Conservation (phyloP, 257 asterid species). For the Marsdenia floribunda region DNA sequence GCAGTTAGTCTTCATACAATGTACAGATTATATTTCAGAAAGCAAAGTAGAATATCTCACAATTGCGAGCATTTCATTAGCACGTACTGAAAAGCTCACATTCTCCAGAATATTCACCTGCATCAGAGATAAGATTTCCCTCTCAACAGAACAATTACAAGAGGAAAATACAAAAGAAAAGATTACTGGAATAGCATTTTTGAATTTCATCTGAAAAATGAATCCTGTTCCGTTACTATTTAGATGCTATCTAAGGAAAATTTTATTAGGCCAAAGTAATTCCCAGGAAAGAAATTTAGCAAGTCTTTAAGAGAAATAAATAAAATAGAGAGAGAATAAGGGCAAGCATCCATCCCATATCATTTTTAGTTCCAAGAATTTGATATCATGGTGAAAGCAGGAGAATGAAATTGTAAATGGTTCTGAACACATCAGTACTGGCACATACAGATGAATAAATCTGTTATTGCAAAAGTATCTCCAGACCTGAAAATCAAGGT, state of each 20-base stretch:
- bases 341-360: background rate
- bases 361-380: background rate
- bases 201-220: background rate
- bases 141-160: background rate
- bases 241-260: background rate
- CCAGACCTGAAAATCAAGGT: background rate
- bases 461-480: background rate
- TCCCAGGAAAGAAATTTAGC: background rate
- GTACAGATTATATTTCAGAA: background rate
- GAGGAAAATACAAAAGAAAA: background rate
- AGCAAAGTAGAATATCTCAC: conserved; percentile 43
- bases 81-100: conserved; percentile 7
- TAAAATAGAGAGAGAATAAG: background rate
- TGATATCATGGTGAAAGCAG: background rate
- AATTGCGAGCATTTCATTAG: conserved; percentile 85
- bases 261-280: background rate
- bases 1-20: background rate
- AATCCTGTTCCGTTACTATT: background rate
- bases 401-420: background rate
- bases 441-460: background rate
- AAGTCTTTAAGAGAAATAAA: background rate
- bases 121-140: conserved; percentile 26
- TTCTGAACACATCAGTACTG: background rate
- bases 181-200: background rate
- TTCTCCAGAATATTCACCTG: conserved; percentile 4